Base-by-base conservation (phyloP, 2,329 filamentous ascomycete species). In the Pseudogymnoascus sp. region DNA sequence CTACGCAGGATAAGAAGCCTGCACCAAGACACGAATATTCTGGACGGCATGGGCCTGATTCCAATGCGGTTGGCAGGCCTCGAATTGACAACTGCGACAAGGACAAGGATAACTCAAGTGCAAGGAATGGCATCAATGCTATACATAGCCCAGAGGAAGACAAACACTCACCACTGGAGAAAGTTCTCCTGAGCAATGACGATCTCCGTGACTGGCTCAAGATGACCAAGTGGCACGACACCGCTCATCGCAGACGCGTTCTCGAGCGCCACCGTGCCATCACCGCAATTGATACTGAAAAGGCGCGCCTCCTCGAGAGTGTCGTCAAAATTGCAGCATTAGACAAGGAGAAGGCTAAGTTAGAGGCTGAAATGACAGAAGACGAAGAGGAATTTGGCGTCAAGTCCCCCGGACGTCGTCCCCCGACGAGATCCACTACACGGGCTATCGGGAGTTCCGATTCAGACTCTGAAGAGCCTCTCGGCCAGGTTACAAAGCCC, bases 131-230 rank as follows among this genome's bases (percentile, higher is more conserved):
- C 40, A 11, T 14, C 26, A 56, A 69, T 38, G 8, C 38, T 6
- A 64, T 65, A 26, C 21, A 37, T 35, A 62, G 63, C 50, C 60
- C 59, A 33, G 64, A 61, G 42, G 65, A 65, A 62, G 70, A 69
- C n/a, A 33, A 33, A 6, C 19, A 42, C 16, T 29, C 42, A 11
- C 6, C 26, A 59, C 42, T 74, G 16, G 59, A 62, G 53, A 67
- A 72, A 33, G 4, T 72, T 14, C 61, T 74, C 35, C 64, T 66
- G 35, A 62, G 67, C 62, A 67, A 74, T 44, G 63, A 69, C 37
- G 72, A 75, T 62, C 63, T 76, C 33, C 70, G 68, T 66, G 72
- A 74, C 62, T 76, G 74, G 73, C 64, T 76, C 40, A 68, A 72
- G 11, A 67, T 74, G 21, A 75, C 74, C 26, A 70, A 71, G 2